These are phyloP conservation scores for Orbilia blumenaviensis DNA, from an alignment of 2,329 filamentous ascomycete species.

Conservation along the genomic window DNA sequence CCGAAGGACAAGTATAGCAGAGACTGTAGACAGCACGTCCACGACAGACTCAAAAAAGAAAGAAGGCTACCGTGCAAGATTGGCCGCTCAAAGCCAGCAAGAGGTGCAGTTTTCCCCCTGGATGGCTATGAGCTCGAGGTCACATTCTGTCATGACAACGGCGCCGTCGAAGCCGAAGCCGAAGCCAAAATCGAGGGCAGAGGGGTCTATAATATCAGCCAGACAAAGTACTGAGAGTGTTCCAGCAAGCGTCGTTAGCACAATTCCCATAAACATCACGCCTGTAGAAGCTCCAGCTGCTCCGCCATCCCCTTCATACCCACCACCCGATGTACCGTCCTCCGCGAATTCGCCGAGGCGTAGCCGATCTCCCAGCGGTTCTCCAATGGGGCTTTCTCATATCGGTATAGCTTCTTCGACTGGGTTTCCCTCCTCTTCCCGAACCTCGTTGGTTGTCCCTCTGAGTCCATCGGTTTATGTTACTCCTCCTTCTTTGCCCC, in stretches of 20 bases:
- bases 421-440: conserved; percentile 1
- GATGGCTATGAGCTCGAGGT: conserved; percentile 40
- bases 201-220: conserved; percentile 7
- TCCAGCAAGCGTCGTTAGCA: conserved; percentile 3
- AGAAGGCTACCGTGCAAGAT: conserved; percentile 17
- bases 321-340: conserved; percentile 9
- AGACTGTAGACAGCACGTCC: conserved; percentile 40
- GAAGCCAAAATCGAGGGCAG: not conserved
- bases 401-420: not conserved
- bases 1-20: conserved; percentile 30
- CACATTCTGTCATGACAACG: conserved; percentile 10
- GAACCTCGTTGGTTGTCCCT: conserved; percentile 7
- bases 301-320: not conserved
- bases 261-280: not conserved
- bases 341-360: not conserved
- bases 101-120: conserved; percentile 20
- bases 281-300: not conserved
- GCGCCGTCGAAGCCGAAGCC: not conserved
- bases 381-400: not conserved
- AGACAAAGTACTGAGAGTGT: conserved; percentile 21
- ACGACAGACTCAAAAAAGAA: conserved; percentile 36
- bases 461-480: conserved; percentile 10
- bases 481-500: not conserved
- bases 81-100: conserved; percentile 30
- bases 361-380: not conserved